Conservation (phyloP, 2,329 filamentous ascomycete genomes). For the Aspergillus sp. region DNA sequence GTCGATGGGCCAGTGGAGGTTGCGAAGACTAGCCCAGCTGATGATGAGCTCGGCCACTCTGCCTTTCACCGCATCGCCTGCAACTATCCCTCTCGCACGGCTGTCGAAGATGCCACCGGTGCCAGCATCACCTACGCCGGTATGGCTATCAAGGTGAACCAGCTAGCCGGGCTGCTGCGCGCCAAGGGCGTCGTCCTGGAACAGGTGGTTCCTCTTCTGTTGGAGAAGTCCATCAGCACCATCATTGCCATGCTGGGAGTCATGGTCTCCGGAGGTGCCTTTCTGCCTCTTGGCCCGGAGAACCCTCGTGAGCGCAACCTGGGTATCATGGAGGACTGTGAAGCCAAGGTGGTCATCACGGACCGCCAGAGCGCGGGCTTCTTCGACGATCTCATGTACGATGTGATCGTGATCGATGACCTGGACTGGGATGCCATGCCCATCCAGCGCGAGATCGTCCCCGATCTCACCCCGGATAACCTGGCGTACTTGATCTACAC, state of each 20-base stretch:
- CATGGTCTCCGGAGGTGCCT: slow-evolving; percentile 1
- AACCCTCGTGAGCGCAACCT: slow-evolving; percentile 10
- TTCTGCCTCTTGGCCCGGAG: slow-evolving; percentile 8
- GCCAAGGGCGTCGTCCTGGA: not conserved
- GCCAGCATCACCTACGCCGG: not conserved
- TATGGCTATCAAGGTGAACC: not conserved
- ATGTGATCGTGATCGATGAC: not conserved
- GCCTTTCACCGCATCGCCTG: not conserved
- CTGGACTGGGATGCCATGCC: not conserved
- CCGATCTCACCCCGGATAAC: not conserved
- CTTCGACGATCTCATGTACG: not conserved
- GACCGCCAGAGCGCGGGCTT: not conserved
- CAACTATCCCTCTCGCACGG: not conserved
- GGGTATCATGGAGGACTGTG: slow-evolving; percentile 1
- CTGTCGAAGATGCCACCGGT: not conserved
- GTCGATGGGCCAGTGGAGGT: not conserved
- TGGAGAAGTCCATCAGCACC: slow-evolving; percentile 8
- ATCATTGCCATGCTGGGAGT: slow-evolving; percentile 2
- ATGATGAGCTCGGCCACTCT: not conserved
- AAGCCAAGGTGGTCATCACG: slow-evolving; percentile 4
- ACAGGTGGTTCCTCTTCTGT: slow-evolving; percentile 6
- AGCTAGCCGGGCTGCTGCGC: not conserved
- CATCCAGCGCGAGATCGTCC: not conserved
- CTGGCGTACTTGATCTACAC: slow-evolving; percentile 15
- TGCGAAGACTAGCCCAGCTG: not conserved